Evolutionary conservation across 257 asterid species (phyloP), one percentile per base, ranked within the genome.

Genomic region (Cynanchum wilfordii): DNA sequence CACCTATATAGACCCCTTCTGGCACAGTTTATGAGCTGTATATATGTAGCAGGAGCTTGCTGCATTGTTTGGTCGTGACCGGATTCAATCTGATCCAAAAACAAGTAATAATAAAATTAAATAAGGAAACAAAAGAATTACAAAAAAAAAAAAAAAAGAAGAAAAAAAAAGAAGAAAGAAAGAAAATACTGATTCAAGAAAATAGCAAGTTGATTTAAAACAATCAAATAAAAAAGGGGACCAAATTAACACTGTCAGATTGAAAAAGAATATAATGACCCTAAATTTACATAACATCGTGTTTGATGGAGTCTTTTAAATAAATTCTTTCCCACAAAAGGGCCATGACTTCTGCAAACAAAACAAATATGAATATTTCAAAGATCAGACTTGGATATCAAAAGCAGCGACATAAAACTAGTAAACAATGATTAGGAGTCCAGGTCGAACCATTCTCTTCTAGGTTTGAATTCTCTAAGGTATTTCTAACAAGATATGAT

Each of bases 1-100:
- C 73, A 90, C 98, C 98, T 89, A 71, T 86, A 86, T 63, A 92
- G 86, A 74, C 91, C 96, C 78, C 94, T 82, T 85, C 88, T 87
- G 12, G 93, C 88, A 73, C 81, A 79, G 79, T 70, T 80, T 79
- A 89, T 80, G 68, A 81, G 69, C 79, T 84, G 90, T 58, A 80
- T 71, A 82, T 86, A 82, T 70, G 79, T 76, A 72, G 94, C 87
- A 12, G 90, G 88, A 79, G 83, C 72, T 56, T 85, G 87, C 84
- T 80, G 83, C 81, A 80, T 59, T 38, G 82, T 75, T 77, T 75
- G 79, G 74, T 82, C 82, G 40, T 83, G 86, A 69, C 82, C 87
- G 78, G 86, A 89, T 75, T 83, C 86, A 73, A 89, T 86, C 98
- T 92, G 86, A 82, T 82, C 75, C 75, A 84, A 80, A 63, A 75